Percentiles rank a stretch among this genome's conserved stretches.
Evolutionary conservation across 1,284 basidiomycete species (phyloP).

Genomic region (Dichomitus squalens): DNA sequence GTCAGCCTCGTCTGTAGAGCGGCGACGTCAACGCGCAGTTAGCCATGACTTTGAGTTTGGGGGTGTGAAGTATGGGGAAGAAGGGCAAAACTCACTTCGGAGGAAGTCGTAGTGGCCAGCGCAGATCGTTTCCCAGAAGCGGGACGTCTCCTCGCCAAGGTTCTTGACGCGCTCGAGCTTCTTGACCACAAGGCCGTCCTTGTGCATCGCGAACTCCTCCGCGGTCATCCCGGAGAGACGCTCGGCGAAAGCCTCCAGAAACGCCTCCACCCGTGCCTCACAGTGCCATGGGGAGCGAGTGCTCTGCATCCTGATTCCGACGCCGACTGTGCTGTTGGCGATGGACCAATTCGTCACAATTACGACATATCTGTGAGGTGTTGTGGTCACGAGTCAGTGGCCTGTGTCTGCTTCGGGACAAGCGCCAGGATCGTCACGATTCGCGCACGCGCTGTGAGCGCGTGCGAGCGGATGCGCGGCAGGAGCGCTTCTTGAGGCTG

Average conservation of each 20-base stretch:
- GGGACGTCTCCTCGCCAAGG: conserved; percentile 29
- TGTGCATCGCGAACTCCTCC: conserved; percentile 25
- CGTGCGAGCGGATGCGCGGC: background rate
- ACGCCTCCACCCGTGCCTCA: conserved; percentile 33
- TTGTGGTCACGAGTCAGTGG: too few species aligned
- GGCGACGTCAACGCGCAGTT: background rate
- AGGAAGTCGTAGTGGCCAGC: conserved; percentile 32
- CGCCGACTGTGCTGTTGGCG: conserved; percentile 26
- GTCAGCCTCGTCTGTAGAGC: conserved; percentile 28
- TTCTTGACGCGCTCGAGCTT: conserved; percentile 32
- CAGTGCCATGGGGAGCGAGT: conserved; percentile 26
- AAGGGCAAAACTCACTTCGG: conserved; percentile 22
- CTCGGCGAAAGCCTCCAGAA: conserved; percentile 27
- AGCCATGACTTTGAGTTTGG: background rate
- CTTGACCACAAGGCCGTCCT: conserved; percentile 32
- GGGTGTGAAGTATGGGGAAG: background rate
- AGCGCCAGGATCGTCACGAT: background rate
- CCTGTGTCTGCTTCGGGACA: background rate
- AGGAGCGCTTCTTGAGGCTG: too few species aligned
- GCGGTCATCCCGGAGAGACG: conserved; percentile 22
- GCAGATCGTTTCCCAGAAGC: conserved; percentile 32
- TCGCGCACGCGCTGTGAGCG: background rate
- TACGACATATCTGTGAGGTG: conserved; percentile 35
- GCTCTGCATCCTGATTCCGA: conserved; percentile 33
- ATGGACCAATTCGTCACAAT: conserved; percentile 20